Conservation (phyloP, 2,329 filamentous ascomycete genomes). For the Trichophyton mentagrophytes region DNA sequence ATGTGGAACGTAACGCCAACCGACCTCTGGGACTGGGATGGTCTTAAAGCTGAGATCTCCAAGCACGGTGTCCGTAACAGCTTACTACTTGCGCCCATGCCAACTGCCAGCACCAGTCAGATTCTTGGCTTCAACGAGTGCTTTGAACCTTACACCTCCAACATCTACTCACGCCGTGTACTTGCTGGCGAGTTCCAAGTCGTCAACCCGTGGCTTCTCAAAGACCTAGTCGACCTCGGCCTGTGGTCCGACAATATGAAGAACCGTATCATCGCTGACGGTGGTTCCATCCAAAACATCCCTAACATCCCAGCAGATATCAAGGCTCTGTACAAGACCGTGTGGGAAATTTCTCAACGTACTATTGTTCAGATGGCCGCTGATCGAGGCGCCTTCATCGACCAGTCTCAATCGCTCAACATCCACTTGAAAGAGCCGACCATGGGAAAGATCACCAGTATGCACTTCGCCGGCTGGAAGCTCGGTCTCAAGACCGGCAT, state of each 20-base stretch:
- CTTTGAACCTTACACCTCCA: conserved; percentile 98
- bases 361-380: conserved; percentile 95
- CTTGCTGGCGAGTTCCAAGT: conserved; percentile 98
- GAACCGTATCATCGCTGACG: conserved; percentile 97
- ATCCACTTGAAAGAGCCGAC: conserved; percentile 99
- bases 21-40: conserved; percentile 91
- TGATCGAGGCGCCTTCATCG: conserved; percentile 95
- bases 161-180: conserved; percentile 98
- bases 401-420: conserved; percentile 97
- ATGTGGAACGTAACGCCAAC: conserved; percentile 95
- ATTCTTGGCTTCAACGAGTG: conserved; percentile 99
- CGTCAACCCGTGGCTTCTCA: conserved; percentile 96
- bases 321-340: conserved; percentile 97
- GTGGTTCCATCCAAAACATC: conserved; percentile 91
- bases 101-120: conserved; percentile 91
- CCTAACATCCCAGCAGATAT: conserved; percentile 92
- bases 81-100: conserved; percentile 90
- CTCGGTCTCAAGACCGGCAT: conserved; percentile 98
- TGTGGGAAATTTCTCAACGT: conserved; percentile 97
- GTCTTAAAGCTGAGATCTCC: conserved; percentile 80
- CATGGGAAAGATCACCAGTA: conserved; percentile 99
- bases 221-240: conserved; percentile 94
- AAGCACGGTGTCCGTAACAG: conserved; percentile 92
- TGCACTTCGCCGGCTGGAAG: conserved; percentile 99
- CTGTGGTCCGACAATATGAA: conserved; percentile 99